Conservation (phyloP, 1,139 yeast genomes). For the Suhomyces bribrorum region DNA sequence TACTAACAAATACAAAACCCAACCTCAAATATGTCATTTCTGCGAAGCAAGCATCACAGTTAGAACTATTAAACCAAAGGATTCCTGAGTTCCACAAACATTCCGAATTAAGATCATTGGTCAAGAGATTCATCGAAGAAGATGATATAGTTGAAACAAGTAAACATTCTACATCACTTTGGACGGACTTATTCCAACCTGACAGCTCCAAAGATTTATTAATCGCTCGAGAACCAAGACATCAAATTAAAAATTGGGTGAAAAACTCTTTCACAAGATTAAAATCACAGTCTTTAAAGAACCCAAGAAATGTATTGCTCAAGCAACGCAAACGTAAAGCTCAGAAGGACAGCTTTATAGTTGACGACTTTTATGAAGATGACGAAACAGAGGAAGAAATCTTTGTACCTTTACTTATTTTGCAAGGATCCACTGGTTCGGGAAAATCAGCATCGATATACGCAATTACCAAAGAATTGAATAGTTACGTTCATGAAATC, state of each 20-base stretch:
- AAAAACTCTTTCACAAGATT: slow-evolving; percentile 47
- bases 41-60: neutral
- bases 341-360: slow-evolving; percentile 32
- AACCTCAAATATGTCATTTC: neutral
- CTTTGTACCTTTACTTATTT: slow-evolving; percentile 62
- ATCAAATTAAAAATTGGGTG: slow-evolving; percentile 49
- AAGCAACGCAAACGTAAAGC: slow-evolving; percentile 21
- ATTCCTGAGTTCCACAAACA: slow-evolving; percentile 16
- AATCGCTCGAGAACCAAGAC: slow-evolving; percentile 24
- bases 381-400: slow-evolving; percentile 33
- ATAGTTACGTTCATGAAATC: slow-evolving; percentile 80
- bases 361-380: slow-evolving; percentile 26
- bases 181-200: slow-evolving; percentile 53
- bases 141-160: neutral
- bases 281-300: slow-evolving; percentile 30
- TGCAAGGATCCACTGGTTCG: slow-evolving; percentile 71
- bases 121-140: slow-evolving; percentile 18
- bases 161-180: slow-evolving; percentile 20
- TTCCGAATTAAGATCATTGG: slow-evolving; percentile 26
- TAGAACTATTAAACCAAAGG: slow-evolving; percentile 10
- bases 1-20: neutral
- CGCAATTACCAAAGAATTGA: slow-evolving; percentile 62
- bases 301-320: slow-evolving; percentile 30
- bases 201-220: slow-evolving; percentile 36
- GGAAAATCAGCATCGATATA: slow-evolving; percentile 81